Percentiles rank a stretch among this genome's conserved stretches.
phyloP scores from a whole-genome alignment of 495 filamentous ascomycete species.

The Pyronema domesticum region DNA sequence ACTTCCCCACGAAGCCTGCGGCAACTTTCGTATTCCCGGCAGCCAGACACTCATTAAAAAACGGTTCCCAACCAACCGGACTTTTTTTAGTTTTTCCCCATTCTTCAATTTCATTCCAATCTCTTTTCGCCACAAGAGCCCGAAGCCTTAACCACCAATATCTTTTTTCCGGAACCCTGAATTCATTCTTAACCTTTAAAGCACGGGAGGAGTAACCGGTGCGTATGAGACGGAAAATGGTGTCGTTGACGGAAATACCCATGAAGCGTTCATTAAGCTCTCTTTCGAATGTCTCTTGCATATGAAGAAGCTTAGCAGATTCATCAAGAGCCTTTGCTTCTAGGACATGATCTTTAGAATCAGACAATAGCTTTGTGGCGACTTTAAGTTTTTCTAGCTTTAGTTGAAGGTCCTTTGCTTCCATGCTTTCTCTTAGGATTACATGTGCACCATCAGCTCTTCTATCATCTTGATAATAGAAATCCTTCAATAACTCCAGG shows the following conservation, averaged over 20 bases:
- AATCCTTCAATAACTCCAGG: conserved; percentile 70
- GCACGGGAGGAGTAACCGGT: conserved; percentile 61
- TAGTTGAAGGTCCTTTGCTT: conserved; percentile 18
- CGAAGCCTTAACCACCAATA: conserved; percentile 82
- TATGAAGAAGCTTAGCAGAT: conserved; percentile 54
- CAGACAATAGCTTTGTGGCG: conserved; percentile 60
- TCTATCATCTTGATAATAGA: conserved; percentile 95
- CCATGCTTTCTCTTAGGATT: conserved; percentile 51
- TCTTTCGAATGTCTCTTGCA: conserved; percentile 69
- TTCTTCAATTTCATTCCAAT: conserved; percentile 87
- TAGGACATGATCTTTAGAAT: conserved; percentile 61
- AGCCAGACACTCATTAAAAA: conserved; percentile 71
- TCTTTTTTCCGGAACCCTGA: conserved; percentile 78
- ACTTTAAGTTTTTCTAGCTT: conserved; percentile 70
- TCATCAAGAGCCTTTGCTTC: conserved; percentile 65
- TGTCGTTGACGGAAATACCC: conserved; percentile 76
- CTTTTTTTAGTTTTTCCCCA: conserved; percentile 49
- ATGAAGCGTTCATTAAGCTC: conserved; percentile 56
- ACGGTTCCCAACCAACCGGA: conserved; percentile 98
- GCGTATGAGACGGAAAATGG: conserved; percentile 63
- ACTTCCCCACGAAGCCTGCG: conserved; percentile 72
- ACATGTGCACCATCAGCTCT: conserved; percentile 76
- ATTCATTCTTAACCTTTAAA: conserved; percentile 72
- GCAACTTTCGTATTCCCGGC: conserved; percentile 85
- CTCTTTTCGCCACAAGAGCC: conserved; percentile 69